phyloP scores from a whole-genome alignment of 768 basidiomycete genomes.

The Lactarius indigo region DNA sequence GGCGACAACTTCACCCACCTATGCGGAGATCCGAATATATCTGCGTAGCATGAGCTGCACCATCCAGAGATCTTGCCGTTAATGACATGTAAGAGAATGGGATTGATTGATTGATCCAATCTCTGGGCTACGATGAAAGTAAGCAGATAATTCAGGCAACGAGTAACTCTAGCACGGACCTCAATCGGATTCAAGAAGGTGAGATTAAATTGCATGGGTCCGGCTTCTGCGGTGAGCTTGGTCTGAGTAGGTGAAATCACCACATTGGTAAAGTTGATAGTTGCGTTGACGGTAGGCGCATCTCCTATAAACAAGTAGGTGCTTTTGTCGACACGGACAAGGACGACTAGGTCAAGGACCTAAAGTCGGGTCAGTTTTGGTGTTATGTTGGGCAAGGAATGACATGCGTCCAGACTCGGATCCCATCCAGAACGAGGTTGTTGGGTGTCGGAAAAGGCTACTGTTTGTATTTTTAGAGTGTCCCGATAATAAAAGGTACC shows the following conservation, averaged over 20 bases:
- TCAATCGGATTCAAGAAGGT: constrained; percentile 41
- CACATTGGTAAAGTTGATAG: constrained; percentile 25
- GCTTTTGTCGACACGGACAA: constrained; percentile 12
- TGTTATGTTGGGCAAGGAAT: neutral
- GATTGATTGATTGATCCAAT: constrained; percentile 38
- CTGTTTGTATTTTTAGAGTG: no score
- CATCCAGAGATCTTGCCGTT: constrained; percentile 33
- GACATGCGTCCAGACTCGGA: no score
- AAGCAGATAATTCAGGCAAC: neutral
- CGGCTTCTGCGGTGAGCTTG: constrained; percentile 34
- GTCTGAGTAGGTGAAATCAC: constrained; percentile 37
- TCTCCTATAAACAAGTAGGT: constrained; percentile 25
- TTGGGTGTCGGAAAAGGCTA: neutral
- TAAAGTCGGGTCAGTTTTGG: neutral
- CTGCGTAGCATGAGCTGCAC: constrained; percentile 33
- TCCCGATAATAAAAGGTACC: no score
- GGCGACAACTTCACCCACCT: constrained; percentile 27
- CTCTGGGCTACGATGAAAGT: constrained; percentile 30
- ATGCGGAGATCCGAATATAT: constrained; percentile 40
- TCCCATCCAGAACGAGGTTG: neutral
- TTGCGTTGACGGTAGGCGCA: neutral
- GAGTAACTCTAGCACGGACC: constrained; percentile 25
- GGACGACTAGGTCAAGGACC: constrained; percentile 14
- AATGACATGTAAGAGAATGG: constrained; percentile 40
- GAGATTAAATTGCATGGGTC: constrained; percentile 35